Evolutionary conservation across 2,329 filamentous ascomycete genomes (phyloP).

Genomic region (Talaromyces sp.): DNA sequence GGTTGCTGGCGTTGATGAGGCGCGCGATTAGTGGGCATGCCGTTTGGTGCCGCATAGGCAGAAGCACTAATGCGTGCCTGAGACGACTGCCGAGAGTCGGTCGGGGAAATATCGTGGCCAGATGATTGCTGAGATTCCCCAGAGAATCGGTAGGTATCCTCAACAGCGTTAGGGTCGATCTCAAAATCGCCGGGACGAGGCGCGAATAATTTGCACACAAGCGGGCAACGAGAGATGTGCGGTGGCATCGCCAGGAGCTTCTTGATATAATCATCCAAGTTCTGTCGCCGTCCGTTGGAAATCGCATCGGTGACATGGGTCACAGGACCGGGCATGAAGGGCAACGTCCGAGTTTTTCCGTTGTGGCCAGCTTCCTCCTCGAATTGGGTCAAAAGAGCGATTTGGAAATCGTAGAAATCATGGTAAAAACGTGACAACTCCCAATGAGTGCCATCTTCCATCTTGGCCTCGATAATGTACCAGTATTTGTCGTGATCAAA

Average conservation of each 20-base stretch:
- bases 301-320: conserved; percentile 98
- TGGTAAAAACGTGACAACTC: conserved; percentile 94
- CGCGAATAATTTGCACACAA: conserved; percentile 88
- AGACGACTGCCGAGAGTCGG: conserved; percentile 64
- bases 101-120: conserved; percentile 60
- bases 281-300: conserved; percentile 86
- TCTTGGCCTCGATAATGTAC: conserved; percentile 90
- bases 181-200: conserved; percentile 91
- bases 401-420: conserved; percentile 99
- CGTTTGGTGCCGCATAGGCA: conserved; percentile 53
- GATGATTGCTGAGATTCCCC: conserved; percentile 67
- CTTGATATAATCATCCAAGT: conserved; percentile 93
- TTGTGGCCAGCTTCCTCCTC: conserved; percentile 89
- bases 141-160: conserved; percentile 73
- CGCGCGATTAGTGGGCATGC: conserved; percentile 30
- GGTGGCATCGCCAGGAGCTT: conserved; percentile 78
- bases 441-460: conserved; percentile 90
- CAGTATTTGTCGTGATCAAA: conserved; percentile 98
- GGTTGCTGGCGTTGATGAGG: conserved; percentile 44
- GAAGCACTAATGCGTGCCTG: conserved; percentile 61
- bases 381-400: conserved; percentile 86
- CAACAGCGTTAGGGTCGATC: conserved; percentile 67
- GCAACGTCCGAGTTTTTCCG: conserved; percentile 75
- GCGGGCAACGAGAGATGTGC: conserved; percentile 78
- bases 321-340: conserved; percentile 97